These are phyloP conservation scores for Colletotrichum eleusines DNA, from an alignment of 2,329 filamentous ascomycete genomes.

Conservation along the genomic window DNA sequence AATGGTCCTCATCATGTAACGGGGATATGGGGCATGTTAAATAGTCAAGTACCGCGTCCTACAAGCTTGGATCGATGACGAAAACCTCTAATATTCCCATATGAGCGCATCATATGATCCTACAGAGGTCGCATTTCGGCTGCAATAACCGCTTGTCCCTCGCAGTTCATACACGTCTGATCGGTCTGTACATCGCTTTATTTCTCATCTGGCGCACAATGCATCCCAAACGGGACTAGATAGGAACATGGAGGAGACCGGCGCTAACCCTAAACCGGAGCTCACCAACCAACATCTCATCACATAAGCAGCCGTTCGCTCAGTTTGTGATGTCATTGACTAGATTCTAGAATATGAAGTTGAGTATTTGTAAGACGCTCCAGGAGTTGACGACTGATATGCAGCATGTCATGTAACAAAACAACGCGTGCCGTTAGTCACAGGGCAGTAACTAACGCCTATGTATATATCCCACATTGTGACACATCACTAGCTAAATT, in stretches of 20 bases:
- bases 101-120: background rate
- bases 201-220: conserved; percentile 16
- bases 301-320: background rate
- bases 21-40: background rate
- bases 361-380: background rate
- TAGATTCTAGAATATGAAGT: too few species aligned
- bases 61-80: background rate
- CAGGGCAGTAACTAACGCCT: too few species aligned
- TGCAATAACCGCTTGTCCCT: background rate
- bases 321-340: background rate
- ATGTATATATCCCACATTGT: too few species aligned
- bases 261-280: background rate
- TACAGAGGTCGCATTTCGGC: background rate
- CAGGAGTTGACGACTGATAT: background rate
- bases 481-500: too few species aligned
- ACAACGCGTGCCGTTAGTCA: too few species aligned
- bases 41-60: background rate
- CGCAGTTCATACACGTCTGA: background rate
- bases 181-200: background rate
- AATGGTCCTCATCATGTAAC: too few species aligned
- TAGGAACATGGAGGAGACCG: background rate
- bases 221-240: conserved; percentile 2
- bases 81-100: background rate
- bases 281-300: too few species aligned
- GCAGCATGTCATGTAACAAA: too few species aligned